Evolutionary conservation across 345 rosid species (phyloP).

Genomic region (Heritiera fomes): DNA sequence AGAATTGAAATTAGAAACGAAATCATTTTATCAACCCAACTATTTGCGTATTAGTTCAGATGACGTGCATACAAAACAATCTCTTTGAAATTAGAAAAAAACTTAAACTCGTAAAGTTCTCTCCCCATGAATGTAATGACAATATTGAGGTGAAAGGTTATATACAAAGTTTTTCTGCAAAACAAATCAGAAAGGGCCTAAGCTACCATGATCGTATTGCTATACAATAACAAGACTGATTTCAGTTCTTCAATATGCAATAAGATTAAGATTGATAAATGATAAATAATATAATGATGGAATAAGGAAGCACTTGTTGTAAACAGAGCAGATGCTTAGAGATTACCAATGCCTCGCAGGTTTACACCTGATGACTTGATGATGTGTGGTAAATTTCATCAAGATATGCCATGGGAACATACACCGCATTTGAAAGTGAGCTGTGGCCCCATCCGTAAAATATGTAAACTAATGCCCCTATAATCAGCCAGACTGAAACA

Average conservation of each 20-base stretch:
- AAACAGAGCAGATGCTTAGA: background rate
- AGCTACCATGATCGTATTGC: background rate
- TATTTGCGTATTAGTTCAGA: too few relatives aligned
- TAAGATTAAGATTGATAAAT: background rate
- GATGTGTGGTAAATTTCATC: conserved; percentile 34
- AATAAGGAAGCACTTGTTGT: background rate
- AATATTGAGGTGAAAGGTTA: background rate
- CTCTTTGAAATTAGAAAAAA: too few relatives aligned
- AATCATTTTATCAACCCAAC: too few relatives aligned
- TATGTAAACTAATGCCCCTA: conserved; percentile 53
- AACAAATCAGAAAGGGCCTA: background rate
- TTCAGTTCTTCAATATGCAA: background rate
- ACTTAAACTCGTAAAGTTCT: too few relatives aligned
- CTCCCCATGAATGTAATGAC: too few relatives aligned
- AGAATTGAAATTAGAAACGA: too few relatives aligned
- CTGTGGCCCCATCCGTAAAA: conserved; percentile 65
- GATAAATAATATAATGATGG: background rate
- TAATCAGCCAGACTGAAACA: conserved; percentile 58
- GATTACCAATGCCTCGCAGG: background rate
- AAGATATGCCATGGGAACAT: conserved; percentile 41
- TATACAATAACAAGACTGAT: background rate
- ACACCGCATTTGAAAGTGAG: conserved; percentile 40
- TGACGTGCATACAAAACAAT: too few relatives aligned
- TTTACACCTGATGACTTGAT: conserved; percentile 31
- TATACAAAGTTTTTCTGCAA: background rate